Evolutionary conservation across 768 basidiomycete species (phyloP).

Genomic region (Podaxis carcinomalis): DNA sequence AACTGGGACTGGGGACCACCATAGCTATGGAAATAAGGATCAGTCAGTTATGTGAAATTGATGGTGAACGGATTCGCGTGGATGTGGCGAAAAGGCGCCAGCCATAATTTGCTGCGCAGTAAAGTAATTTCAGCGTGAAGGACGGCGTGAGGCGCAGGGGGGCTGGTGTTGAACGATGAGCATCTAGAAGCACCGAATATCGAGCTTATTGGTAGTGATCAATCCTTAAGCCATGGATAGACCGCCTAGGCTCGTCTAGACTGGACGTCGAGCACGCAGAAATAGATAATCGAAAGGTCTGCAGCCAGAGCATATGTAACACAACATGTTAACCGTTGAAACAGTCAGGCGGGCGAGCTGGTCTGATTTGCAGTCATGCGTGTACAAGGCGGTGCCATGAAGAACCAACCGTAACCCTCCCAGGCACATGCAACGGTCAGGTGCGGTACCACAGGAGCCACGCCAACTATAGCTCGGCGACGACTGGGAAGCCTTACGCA

Average conservation of each 20-base stretch:
- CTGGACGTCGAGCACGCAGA: neutral
- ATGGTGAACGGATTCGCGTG: neutral
- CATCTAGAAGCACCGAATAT: neutral
- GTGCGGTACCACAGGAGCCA: neutral
- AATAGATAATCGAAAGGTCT: neutral
- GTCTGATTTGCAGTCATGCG: neutral
- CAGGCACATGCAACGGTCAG: neutral
- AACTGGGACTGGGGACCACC: constrained; percentile 87
- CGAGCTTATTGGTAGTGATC: neutral
- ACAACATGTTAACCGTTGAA: neutral
- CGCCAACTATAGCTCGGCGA: neutral
- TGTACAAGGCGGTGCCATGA: neutral
- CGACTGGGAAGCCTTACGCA: neutral
- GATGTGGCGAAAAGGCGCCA: neutral
- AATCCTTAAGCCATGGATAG: neutral
- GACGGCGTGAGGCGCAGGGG: neutral
- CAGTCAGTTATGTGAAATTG: neutral
- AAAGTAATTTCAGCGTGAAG: neutral
- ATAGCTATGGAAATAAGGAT: constrained; percentile 47
- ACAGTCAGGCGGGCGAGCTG: constrained; percentile 1
- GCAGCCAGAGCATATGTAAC: neutral
- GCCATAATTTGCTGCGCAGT: neutral
- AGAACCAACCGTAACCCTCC: neutral
- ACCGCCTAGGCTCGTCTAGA: constrained; percentile 4
- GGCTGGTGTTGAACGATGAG: neutral